Conservation (phyloP, 2,329 filamentous ascomycete species). For the Verticillium zaregamsianum region DNA sequence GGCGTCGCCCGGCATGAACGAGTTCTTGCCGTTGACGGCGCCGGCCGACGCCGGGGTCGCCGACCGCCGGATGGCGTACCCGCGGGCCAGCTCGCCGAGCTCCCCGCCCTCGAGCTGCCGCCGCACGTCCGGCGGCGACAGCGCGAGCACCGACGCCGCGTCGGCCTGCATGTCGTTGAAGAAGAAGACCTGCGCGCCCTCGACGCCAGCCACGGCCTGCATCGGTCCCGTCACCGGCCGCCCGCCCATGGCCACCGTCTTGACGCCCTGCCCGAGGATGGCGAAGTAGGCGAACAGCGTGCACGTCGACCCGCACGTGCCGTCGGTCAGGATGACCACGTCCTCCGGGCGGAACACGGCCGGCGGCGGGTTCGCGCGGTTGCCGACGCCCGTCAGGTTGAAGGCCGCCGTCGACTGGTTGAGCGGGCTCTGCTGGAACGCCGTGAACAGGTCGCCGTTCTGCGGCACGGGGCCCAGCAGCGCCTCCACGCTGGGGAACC, state of each 20-base stretch:
- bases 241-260: constrained; percentile 44
- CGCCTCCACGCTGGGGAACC: constrained; percentile 22
- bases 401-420: constrained; percentile 27
- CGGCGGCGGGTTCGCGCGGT: constrained; percentile 32
- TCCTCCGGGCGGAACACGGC: constrained; percentile 48
- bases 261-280: constrained; percentile 42
- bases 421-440: constrained; percentile 36
- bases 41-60: constrained; percentile 17
- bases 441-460: constrained; percentile 45
- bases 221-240: constrained; percentile 36
- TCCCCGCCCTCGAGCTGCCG: constrained; percentile 16
- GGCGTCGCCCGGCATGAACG: constrained; percentile 23
- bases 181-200: constrained; percentile 35
- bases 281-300: constrained; percentile 51
- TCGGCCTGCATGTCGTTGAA: constrained; percentile 22
- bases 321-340: constrained; percentile 49
- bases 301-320: constrained; percentile 51
- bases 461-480: constrained; percentile 27
- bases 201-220: constrained; percentile 44
- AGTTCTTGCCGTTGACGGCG: constrained; percentile 30
- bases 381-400: constrained; percentile 37
- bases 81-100: constrained; percentile 24
- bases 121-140: constrained; percentile 14
- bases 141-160: constrained; percentile 19
- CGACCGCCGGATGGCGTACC: constrained; percentile 26